These are phyloP conservation scores for Pichia deserticola DNA, from an alignment of 805 yeast genomes.

Conservation along the genomic window DNA sequence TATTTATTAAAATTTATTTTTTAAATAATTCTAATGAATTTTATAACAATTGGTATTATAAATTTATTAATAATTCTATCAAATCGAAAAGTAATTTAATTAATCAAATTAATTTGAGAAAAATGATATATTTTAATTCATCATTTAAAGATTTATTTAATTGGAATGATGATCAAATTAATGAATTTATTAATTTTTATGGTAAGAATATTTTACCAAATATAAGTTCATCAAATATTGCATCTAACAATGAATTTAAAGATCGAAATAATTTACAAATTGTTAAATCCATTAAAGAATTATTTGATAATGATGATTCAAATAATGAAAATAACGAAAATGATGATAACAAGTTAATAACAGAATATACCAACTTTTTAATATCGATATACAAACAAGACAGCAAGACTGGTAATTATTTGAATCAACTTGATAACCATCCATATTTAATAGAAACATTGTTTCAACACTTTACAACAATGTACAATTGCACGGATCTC, in stretches of 20 bases:
- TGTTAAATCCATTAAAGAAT: constrained; percentile 2
- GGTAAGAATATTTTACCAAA: neutral
- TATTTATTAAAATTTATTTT: constrained; percentile 30
- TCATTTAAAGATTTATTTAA: constrained; percentile 31
- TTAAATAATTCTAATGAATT: constrained; percentile 12
- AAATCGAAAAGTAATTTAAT: neutral
- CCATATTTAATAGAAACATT: too few species aligned
- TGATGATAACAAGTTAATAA: too few species aligned
- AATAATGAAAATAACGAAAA: too few species aligned
- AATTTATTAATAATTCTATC: constrained; percentile 7
- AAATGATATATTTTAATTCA: constrained; percentile 18
- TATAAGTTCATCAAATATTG: neutral
- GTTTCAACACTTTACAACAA: too few species aligned
- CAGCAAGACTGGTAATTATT: too few species aligned
- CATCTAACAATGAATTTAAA: neutral
- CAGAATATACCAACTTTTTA: too few species aligned
- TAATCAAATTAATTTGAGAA: constrained; percentile 8
- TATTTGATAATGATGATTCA: neutral
- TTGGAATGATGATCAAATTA: constrained; percentile 43
- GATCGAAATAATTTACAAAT: constrained; percentile 1
- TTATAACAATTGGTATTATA: constrained; percentile 24
- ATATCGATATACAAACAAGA: too few species aligned
- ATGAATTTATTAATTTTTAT: constrained; percentile 43
- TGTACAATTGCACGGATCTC: too few species aligned
- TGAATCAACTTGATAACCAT: too few species aligned